A percentile compares a stretch with the other conserved stretches of the same genome.
Conservation (phyloP, 202 grass and related monocot genomes). For the Hordeum pubiflorum region DNA sequence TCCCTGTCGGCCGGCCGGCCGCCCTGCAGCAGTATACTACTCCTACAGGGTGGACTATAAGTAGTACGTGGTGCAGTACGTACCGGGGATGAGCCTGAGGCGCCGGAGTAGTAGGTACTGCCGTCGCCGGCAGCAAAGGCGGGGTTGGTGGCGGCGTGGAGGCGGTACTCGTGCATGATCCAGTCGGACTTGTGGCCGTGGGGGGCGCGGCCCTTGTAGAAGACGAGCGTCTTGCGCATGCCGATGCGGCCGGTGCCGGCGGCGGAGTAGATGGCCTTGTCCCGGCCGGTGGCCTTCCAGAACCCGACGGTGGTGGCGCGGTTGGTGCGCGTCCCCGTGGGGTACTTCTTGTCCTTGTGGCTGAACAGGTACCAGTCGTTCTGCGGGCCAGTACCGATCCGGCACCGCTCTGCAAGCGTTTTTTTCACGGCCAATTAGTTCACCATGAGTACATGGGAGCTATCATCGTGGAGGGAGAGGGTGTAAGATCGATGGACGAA, state of each 20-base stretch:
- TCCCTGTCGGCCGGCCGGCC: neutral
- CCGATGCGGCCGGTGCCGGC: conserved; percentile 45
- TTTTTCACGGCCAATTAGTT: no score
- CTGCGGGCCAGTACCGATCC: conserved; percentile 71
- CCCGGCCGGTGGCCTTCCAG: conserved; percentile 93
- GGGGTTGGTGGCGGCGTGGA: conserved; percentile 34
- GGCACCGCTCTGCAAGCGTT: conserved; percentile 72
- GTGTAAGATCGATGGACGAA: no score
- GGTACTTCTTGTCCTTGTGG: conserved; percentile 98
- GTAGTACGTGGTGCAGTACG: no score
- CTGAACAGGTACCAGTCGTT: conserved; percentile 98
- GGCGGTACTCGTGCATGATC: conserved; percentile 99
- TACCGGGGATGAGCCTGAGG: conserved; percentile 35
- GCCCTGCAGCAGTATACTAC: no score
- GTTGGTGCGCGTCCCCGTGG: conserved; percentile 87
- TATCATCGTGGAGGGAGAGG: neutral
- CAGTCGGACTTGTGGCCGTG: conserved; percentile 93
- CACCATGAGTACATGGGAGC: no score
- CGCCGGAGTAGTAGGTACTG: conserved; percentile 3
- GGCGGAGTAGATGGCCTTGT: conserved; percentile 65
- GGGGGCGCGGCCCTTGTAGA: conserved; percentile 85
- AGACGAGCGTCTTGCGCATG: conserved; percentile 98
- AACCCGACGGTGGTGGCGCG: conserved; percentile 72
- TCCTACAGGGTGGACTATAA: neutral
- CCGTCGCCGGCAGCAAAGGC: neutral